Base-by-base conservation (phyloP, 768 basidiomycete species). In the Thelephora ganbajun region DNA sequence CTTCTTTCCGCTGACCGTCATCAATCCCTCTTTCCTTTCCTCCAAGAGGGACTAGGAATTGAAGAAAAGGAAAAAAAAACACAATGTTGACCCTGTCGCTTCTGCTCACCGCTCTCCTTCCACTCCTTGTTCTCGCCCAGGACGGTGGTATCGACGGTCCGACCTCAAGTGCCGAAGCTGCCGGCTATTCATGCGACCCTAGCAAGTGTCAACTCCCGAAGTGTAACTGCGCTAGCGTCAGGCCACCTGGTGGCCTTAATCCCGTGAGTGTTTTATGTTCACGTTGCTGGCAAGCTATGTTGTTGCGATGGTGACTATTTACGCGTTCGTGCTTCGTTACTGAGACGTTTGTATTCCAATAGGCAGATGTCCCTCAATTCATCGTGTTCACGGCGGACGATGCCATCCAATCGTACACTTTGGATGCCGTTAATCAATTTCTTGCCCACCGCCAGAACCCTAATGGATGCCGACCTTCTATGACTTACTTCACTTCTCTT, bases 341-440 rank as follows among this genome's bases (percentile, higher is more conserved):
- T 34, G 11, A 34, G 34, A 45, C 18, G 16, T 19, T 12, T 44
- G n/a, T 34, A 5, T 30, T n/a, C 41, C 33, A n/a, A 26, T 53
- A 82, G 77, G 64, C 66, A 6, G 71, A 80, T 9, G 71, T 74
- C 18, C 80, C 81, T 2, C 69, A 72, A 63, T 86, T 84, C 57
- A 65, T 84, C 54, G 74, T 84, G 35, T 83, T 79, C 67, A 83
- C 79, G 44, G 83, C 83, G 30, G 80, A 83, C 56, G 81, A 84
- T 63, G 83, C 85, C 19, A 57, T 87, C 23, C 83, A 87, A 61
- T 75, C 75, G 1, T 89, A 87, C 63, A 85, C 83, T 4, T 63
- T 83, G 53, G 77, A 84, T 55, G 60, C 83, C 5, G 68, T 87
- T 53, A 83, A 86, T 58, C 76, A 80, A 54, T 82, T 89, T 65